Base-by-base conservation (phyloP, 1,139 yeast species). In the Suhomyces wounanorum region DNA sequence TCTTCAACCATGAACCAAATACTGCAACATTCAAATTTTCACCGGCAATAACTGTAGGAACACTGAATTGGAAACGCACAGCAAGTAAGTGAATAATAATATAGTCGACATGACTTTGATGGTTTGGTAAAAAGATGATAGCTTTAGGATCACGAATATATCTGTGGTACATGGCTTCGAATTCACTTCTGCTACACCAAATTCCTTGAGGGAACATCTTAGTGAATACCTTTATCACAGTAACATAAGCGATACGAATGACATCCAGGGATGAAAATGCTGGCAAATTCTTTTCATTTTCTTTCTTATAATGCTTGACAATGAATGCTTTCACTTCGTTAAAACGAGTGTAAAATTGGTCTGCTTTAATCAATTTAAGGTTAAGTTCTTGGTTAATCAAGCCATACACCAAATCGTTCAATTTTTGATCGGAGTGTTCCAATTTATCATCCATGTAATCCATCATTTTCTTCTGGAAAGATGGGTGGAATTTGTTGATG, bases 31-130 rank as follows among this genome's bases (percentile, higher is more conserved):
- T 84, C 62, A 84, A 76, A 63, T 84, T 84, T 51, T 84, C 88
- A 8, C 89, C 89, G 1, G 89, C 89, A 48, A 84, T 81, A 3
- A 84, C 87, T 3, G 80, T 68, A 1, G 89, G 89, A 11, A 78
- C 66, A 10, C 86, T 73, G 54, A 84, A 67, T 40, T 83, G 84
- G 57, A 84, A 75, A 40, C 88, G 67, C 57, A 82, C 77, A 52
- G 84, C 74, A 43, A 83, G 69, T 51, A 83, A 72, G 59, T 84
- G 89, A 48, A 85, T 62, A 43, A 85, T 79, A 55, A 84, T 82
- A 59, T 84, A 84, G 64, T 84, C 89, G 43, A 84, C 72, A 60
- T 84, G 89, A 17, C 86, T 81, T 62, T 83, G 83, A 67, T 84
- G 89, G 58, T 85, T 75, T 8, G 81, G 81, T 45, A 75, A 67